Percentiles rank a stretch among this genome's conserved stretches.
These are phyloP conservation scores for Nymphaea colorata DNA, from an alignment of 164 flowering plant genomes.

Conservation along the genomic window DNA sequence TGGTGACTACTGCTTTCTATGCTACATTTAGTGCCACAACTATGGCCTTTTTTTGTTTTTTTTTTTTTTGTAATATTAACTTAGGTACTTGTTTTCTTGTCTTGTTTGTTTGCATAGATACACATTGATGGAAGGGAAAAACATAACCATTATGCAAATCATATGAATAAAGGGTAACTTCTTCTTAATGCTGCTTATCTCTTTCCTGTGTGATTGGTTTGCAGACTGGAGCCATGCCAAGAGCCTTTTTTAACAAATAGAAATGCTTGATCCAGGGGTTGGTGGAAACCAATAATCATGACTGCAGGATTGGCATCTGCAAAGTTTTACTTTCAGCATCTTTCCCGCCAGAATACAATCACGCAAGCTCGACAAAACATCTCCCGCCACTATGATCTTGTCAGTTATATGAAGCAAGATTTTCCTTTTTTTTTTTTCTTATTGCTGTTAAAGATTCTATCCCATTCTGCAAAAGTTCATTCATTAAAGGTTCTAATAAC, in stretches of 20 bases:
- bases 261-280: slow-evolving; percentile 48
- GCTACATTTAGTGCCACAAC: not conserved
- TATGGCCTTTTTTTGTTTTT: not conserved
- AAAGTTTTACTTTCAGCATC: slow-evolving; percentile 57
- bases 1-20: slow-evolving; percentile 27
- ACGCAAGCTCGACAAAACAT: slow-evolving; percentile 90
- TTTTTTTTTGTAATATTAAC: not conserved
- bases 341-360: slow-evolving; percentile 67
- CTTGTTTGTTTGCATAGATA: slow-evolving; percentile 32
- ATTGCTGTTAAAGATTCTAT: not conserved
- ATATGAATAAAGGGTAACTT: slow-evolving; percentile 45
- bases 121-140: slow-evolving; percentile 70
- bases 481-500: no score
- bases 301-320: slow-evolving; percentile 82
- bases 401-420: slow-evolving; percentile 11
- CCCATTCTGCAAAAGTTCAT: not conserved
- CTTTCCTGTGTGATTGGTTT: not conserved
- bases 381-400: slow-evolving; percentile 92
- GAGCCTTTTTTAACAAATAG: not conserved
- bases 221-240: not conserved
- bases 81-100: not conserved
- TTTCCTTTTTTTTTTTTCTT: not conserved
- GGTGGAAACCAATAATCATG: slow-evolving; percentile 87
- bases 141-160: slow-evolving; percentile 21
- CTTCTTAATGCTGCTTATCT: not conserved